Percentiles rank a stretch among this genome's conserved stretches.
These are phyloP conservation scores for Microdochium paspali DNA, from an alignment of 2,329 filamentous ascomycete genomes.

Conservation along the genomic window DNA sequence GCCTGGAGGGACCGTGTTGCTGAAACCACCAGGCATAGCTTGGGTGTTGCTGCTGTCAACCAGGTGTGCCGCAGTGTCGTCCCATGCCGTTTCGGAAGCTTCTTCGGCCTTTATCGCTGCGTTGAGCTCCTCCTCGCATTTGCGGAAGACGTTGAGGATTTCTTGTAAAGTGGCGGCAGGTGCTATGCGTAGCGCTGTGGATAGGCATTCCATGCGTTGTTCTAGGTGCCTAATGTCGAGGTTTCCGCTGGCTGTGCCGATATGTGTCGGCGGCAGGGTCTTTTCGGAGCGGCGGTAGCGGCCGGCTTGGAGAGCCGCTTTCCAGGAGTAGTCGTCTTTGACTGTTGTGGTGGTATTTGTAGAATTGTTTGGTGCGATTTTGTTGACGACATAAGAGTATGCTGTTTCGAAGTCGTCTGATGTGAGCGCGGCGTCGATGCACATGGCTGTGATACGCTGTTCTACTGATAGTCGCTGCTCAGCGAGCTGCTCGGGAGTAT, in stretches of 20 bases:
- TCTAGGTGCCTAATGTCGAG: constrained; percentile 62
- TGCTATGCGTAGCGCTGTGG: constrained; percentile 65
- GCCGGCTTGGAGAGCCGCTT: constrained; percentile 68
- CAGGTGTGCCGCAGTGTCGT: constrained; percentile 38
- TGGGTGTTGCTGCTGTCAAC: constrained; percentile 29
- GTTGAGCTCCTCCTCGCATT: constrained; percentile 70
- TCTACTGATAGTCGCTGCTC: constrained; percentile 35
- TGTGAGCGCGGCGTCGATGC: constrained; percentile 64
- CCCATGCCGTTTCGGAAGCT: constrained; percentile 61
- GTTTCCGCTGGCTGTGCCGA: constrained; percentile 50
- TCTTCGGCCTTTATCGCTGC: constrained; percentile 56
- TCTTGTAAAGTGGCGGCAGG: constrained; percentile 62
- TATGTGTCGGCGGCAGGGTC: constrained; percentile 47
- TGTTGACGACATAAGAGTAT: constrained; percentile 72
- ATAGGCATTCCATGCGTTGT: constrained; percentile 72
- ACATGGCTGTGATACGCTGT: constrained; percentile 68
- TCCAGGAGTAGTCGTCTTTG: constrained; percentile 65
- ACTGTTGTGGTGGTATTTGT: background rate
- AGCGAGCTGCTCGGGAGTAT: constrained; percentile 1
- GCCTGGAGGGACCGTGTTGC: constrained; percentile 19
- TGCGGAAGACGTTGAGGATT: constrained; percentile 64
- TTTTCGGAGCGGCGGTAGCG: constrained; percentile 53
- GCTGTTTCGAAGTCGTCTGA: constrained; percentile 81
- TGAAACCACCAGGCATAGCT: constrained; percentile 47
- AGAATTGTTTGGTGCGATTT: constrained; percentile 36